Conservation (phyloP, 1,284 basidiomycete genomes). For the Sphaerobolus stellatus region DNA sequence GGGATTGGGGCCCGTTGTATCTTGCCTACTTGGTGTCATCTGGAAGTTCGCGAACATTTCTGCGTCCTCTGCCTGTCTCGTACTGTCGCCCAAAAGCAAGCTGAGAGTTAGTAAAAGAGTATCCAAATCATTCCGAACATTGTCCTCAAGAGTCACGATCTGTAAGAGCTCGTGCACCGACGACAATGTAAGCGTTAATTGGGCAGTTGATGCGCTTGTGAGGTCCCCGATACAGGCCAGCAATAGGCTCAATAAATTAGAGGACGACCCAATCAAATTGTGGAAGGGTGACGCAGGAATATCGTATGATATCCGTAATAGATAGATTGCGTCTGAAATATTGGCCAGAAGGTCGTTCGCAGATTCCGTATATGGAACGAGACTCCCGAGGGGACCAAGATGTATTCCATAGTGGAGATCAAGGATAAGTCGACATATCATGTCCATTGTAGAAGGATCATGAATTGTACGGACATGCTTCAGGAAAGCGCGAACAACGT, state of each 20-base stretch:
- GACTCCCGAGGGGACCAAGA: constrained; percentile 49
- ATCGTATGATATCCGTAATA: constrained; percentile 56
- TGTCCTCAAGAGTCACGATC: constrained; percentile 46
- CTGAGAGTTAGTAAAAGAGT: constrained; percentile 57
- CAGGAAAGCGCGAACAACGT: constrained; percentile 53
- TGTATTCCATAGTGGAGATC: constrained; percentile 60
- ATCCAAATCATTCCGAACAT: constrained; percentile 58
- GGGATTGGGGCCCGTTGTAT: constrained; percentile 54
- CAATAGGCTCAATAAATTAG: constrained; percentile 48
- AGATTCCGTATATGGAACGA: constrained; percentile 50
- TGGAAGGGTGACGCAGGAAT: constrained; percentile 62
- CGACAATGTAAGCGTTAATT: constrained; percentile 53
- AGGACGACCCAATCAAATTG: constrained; percentile 55
- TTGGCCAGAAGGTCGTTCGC: constrained; percentile 43
- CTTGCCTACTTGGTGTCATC: constrained; percentile 54
- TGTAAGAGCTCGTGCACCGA: constrained; percentile 58
- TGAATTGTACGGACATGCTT: constrained; percentile 49
- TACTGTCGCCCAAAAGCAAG: constrained; percentile 62
- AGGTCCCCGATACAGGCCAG: constrained; percentile 58
- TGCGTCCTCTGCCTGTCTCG: constrained; percentile 61
- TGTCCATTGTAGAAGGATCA: constrained; percentile 61
- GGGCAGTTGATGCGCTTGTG: constrained; percentile 55
- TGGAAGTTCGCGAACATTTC: constrained; percentile 67
- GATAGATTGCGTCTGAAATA: constrained; percentile 57
- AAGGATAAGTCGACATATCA: constrained; percentile 62